Evolutionary conservation across 345 rosid genomes (phyloP).

Genomic region (Boechera stricta): DNA sequence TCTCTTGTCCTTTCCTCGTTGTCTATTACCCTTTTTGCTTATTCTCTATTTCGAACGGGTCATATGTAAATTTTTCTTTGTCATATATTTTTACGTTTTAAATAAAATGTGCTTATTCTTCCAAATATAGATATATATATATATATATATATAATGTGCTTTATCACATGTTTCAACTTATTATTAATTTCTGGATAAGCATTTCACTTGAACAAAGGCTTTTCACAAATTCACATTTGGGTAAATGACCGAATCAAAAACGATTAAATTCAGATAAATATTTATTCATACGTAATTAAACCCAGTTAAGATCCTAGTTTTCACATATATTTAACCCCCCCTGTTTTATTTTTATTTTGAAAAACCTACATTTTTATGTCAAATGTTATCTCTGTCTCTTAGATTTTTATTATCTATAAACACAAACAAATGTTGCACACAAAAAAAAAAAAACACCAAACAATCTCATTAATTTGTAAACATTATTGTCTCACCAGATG

Average conservation of each 20-base stretch:
- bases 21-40: slow-evolving; percentile 13
- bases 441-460: not conserved
- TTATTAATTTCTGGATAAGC: not conserved
- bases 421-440: not conserved
- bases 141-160: too few species aligned
- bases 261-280: not conserved
- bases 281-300: not conserved
- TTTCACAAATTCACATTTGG: not conserved
- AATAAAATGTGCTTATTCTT: not conserved
- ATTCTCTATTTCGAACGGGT: slow-evolving; percentile 23
- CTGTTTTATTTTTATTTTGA: too few species aligned
- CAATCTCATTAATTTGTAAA: not conserved
- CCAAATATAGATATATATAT: too few species aligned
- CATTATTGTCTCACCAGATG: not conserved
- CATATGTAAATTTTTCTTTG: slow-evolving; percentile 1
- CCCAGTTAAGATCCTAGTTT: not conserved
- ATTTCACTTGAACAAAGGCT: not conserved
- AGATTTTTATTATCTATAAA: too few species aligned
- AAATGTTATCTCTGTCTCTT: too few species aligned
- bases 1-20: slow-evolving; percentile 30
- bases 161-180: not conserved
- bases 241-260: slow-evolving; percentile 1
- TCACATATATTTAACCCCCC: not conserved
- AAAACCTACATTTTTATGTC: too few species aligned
- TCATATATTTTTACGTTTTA: not conserved